A percentile compares a stretch with the other conserved stretches of the same genome.
phyloP scores from a whole-genome alignment of 176 grass and related monocot genomes.

The Ensete ventricosum region DNA sequence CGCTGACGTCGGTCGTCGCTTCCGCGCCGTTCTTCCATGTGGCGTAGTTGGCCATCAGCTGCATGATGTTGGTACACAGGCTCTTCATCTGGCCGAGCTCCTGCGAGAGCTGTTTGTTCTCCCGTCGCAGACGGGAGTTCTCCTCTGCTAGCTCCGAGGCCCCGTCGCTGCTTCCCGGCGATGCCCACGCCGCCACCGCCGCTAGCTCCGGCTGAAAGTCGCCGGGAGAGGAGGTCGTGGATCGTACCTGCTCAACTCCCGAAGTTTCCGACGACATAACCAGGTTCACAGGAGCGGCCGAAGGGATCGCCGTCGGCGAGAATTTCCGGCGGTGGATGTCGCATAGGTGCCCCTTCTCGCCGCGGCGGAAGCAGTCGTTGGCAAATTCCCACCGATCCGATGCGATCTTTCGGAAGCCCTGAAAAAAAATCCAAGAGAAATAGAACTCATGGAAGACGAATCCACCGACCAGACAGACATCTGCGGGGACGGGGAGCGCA shows the following conservation, averaged over 20 bases:
- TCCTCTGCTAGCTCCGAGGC: slow-evolving; percentile 8
- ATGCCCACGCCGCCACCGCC: too few relatives aligned
- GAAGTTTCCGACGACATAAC: not conserved
- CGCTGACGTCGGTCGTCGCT: not conserved
- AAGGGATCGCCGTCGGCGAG: not conserved
- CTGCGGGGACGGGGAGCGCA: not conserved
- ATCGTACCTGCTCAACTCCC: slow-evolving; percentile 4
- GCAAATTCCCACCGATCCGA: slow-evolving; percentile 11
- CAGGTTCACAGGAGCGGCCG: not conserved
- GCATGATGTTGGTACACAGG: slow-evolving; percentile 10
- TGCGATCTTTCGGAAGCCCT: slow-evolving; percentile 8
- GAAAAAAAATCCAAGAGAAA: not conserved
- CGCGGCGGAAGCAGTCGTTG: slow-evolving; percentile 12
- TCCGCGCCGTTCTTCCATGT: not conserved
- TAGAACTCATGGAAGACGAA: not conserved
- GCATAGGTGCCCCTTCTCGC: slow-evolving; percentile 12
- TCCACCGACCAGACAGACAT: too few relatives aligned
- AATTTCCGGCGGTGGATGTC: slow-evolving; percentile 18
- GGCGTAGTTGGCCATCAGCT: slow-evolving; percentile 45
- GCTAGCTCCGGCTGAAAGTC: not conserved
- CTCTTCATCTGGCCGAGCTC: slow-evolving; percentile 13
- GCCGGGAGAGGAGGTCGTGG: not conserved
- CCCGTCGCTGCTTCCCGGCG: not conserved
- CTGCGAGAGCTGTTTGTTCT: slow-evolving; percentile 8
- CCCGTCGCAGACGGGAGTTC: slow-evolving; percentile 7